phyloP scores from a whole-genome alignment of 2,329 filamentous ascomycete species.

The Pyrenophora tritici-repentis region DNA sequence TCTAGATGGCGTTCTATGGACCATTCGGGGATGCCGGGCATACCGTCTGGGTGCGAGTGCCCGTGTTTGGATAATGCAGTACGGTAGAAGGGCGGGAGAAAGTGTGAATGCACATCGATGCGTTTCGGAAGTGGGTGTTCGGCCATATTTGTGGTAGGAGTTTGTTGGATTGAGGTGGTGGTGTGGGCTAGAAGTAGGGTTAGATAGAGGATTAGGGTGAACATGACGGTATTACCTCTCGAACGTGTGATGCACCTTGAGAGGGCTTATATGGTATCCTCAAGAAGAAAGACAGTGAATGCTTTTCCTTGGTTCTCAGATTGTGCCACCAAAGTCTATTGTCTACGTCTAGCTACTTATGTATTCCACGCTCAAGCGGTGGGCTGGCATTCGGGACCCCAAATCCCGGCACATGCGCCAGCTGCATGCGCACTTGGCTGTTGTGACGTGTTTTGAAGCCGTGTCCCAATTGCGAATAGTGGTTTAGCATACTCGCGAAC shows the following conservation, averaged over 20 bases:
- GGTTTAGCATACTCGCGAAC: neutral
- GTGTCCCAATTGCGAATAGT: too few relatives aligned
- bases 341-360: neutral
- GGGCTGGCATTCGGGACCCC: conserved; percentile 8
- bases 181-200: neutral
- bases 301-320: neutral
- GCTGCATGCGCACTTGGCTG: neutral
- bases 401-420: neutral
- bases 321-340: neutral
- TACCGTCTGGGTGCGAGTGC: conserved; percentile 55
- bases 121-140: conserved; percentile 26
- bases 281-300: too few relatives aligned
- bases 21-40: conserved; percentile 57
- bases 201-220: neutral
- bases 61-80: conserved; percentile 49
- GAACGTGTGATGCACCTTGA: too few relatives aligned
- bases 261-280: too few relatives aligned
- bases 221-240: neutral
- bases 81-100: conserved; percentile 52
- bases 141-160: conserved; percentile 21
- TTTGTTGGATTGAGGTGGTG: neutral
- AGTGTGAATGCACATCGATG: conserved; percentile 58
- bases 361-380: neutral
- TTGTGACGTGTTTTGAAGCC: neutral
- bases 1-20: conserved; percentile 52